Percentiles rank a stretch among this genome's conserved stretches.
These are phyloP conservation scores for Seiridium unicorne DNA, from an alignment of 2,329 filamentous ascomycete species.

Conservation along the genomic window DNA sequence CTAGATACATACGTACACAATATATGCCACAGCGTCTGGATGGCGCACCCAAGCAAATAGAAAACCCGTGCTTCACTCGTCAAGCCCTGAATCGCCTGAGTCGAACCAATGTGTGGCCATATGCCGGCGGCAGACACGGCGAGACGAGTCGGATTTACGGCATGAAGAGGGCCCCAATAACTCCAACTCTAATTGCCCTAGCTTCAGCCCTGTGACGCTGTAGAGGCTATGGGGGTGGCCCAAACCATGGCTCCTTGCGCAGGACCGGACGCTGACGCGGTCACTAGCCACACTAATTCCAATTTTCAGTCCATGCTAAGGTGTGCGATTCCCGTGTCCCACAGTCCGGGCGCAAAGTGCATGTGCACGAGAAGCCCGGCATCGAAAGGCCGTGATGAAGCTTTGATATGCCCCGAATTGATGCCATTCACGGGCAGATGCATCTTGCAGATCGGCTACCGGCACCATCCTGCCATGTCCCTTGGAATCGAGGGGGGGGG, in stretches of 20 bases:
- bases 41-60: too few species aligned
- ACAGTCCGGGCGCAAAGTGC: too few species aligned
- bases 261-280: neutral
- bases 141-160: neutral
- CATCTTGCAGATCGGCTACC: neutral
- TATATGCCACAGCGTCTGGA: too few species aligned
- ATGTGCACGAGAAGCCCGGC: too few species aligned
- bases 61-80: too few species aligned
- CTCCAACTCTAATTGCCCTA: neutral
- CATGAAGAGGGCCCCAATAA: neutral
- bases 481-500: neutral
- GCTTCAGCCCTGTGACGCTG: slow-evolving; percentile 3
- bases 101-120: too few species aligned
- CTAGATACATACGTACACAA: too few species aligned
- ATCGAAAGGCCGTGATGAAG: neutral
- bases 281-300: neutral
- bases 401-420: neutral
- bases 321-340: too few species aligned
- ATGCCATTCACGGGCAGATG: neutral
- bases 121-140: neutral
- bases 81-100: too few species aligned
- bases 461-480: neutral
- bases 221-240: neutral
- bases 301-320: neutral
- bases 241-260: neutral